Conservation (phyloP, 2,329 filamentous ascomycete species). For the Talaromyces amestolkiae region DNA sequence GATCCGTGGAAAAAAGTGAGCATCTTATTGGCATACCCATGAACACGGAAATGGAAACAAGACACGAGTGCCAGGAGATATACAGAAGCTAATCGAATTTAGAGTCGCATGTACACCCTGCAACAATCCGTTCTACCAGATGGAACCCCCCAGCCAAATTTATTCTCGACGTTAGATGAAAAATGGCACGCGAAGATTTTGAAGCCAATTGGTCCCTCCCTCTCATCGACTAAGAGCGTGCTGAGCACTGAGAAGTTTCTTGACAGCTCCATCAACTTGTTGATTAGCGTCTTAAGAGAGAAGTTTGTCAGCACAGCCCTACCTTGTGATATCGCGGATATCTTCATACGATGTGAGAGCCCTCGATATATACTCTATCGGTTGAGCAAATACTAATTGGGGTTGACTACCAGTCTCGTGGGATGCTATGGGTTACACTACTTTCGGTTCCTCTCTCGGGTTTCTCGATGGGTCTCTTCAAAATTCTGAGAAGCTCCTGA, state of each 20-base stretch:
- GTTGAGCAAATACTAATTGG: neutral
- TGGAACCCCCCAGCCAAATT: slow-evolving; percentile 13
- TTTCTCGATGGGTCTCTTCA: slow-evolving; percentile 10
- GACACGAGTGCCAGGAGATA: neutral
- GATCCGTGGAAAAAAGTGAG: slow-evolving; percentile 47
- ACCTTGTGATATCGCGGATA: slow-evolving; percentile 11
- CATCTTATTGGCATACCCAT: neutral
- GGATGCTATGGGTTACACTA: slow-evolving; percentile 14
- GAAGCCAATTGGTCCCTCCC: slow-evolving; percentile 1
- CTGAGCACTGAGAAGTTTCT: slow-evolving; percentile 8
- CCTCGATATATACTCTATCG: no score
- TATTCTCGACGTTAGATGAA: slow-evolving; percentile 14
- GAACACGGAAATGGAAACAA: neutral
- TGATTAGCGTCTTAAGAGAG: neutral
- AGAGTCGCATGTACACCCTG: slow-evolving; percentile 14
- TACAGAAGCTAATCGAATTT: neutral
- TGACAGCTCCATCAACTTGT: slow-evolving; percentile 3
- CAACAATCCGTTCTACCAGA: slow-evolving; percentile 13
- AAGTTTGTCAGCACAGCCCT: neutral
- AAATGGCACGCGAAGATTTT: slow-evolving; percentile 9
- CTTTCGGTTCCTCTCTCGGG: slow-evolving; percentile 12
- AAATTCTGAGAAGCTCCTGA: slow-evolving; percentile 4
- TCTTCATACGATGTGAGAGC: slow-evolving; percentile 1
- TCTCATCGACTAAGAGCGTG: slow-evolving; percentile 10
- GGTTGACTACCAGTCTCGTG: neutral